Conservation (phyloP, 2,329 filamentous ascomycete species). For the Ampelomyces quisqualis region DNA sequence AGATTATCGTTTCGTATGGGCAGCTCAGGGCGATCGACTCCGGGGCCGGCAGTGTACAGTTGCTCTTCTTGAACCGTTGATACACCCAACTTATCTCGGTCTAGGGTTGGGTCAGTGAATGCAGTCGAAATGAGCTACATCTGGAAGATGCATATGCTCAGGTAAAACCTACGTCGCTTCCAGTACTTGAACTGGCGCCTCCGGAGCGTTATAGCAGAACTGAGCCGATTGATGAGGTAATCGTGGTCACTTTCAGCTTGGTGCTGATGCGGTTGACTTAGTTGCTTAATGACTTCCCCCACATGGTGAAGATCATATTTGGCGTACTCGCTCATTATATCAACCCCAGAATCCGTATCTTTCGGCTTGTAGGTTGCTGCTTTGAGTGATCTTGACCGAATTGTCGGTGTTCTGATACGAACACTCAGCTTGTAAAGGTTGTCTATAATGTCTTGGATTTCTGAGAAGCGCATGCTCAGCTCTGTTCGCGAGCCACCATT, state of each 20-base stretch:
- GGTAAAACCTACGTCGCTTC: constrained; percentile 33
- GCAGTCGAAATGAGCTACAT: too few relatives aligned
- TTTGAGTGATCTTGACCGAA: constrained; percentile 39
- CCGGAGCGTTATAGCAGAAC: constrained; percentile 36
- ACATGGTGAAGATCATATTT: constrained; percentile 32
- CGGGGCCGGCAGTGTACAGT: background rate
- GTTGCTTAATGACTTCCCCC: constrained; percentile 29
- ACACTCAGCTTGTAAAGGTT: constrained; percentile 43
- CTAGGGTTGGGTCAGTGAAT: constrained; percentile 6
- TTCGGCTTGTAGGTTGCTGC: constrained; percentile 39
- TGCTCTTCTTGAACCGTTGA: constrained; percentile 27
- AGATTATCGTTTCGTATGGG: constrained; percentile 16
- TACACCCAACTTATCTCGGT: constrained; percentile 38
- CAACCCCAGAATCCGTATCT: constrained; percentile 40
- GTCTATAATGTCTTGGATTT: constrained; percentile 42
- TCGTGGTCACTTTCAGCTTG: constrained; percentile 16
- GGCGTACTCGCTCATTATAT: constrained; percentile 37
- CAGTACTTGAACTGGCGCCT: constrained; percentile 44
- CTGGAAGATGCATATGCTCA: too few relatives aligned
- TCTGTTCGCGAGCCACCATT: constrained; percentile 31
- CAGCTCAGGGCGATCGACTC: constrained; percentile 6
- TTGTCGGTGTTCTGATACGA: constrained; percentile 39
- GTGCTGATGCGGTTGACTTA: constrained; percentile 17
- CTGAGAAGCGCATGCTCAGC: constrained; percentile 38
- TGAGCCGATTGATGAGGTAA: constrained; percentile 28